phyloP scores from a whole-genome alignment of 495 filamentous ascomycete genomes.

The Podospora conica region DNA sequence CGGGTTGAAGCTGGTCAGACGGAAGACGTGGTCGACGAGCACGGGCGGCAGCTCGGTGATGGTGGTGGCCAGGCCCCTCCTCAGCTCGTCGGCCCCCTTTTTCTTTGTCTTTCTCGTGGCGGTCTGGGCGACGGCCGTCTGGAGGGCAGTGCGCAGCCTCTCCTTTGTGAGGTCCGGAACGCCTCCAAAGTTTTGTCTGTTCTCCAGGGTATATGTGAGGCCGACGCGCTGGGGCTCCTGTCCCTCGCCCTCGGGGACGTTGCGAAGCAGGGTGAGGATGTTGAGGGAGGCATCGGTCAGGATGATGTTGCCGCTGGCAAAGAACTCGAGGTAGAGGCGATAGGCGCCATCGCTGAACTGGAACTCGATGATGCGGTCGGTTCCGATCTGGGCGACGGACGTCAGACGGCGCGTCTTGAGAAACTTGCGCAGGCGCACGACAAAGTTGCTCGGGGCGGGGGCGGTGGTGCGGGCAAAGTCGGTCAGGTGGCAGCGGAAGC shows the following conservation, averaged over 20 bases:
- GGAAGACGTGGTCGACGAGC: slow-evolving; percentile 80
- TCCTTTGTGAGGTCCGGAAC: slow-evolving; percentile 67
- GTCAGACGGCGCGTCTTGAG: slow-evolving; percentile 84
- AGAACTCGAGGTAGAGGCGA: slow-evolving; percentile 88
- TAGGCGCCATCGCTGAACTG: slow-evolving; percentile 88
- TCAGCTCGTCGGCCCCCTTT: slow-evolving; percentile 64
- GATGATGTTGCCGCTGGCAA: slow-evolving; percentile 86
- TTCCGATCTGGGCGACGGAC: slow-evolving; percentile 75
- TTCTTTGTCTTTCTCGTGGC: slow-evolving; percentile 67
- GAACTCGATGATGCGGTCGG: slow-evolving; percentile 88
- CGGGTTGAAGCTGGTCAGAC: slow-evolving; percentile 59
- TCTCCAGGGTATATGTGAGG: slow-evolving; percentile 68
- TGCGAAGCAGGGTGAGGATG: slow-evolving; percentile 73
- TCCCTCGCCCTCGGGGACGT: slow-evolving; percentile 65
- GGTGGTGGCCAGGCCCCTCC: slow-evolving; percentile 70
- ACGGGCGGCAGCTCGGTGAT: slow-evolving; percentile 84
- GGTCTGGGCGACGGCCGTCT: slow-evolving; percentile 48
- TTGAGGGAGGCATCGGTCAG: slow-evolving; percentile 75
- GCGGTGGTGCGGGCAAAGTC: slow-evolving; percentile 81
- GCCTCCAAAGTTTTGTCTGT: slow-evolving; percentile 74
- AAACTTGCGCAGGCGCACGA: slow-evolving; percentile 74
- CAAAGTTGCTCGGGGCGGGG: slow-evolving; percentile 74
- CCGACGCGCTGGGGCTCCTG: slow-evolving; percentile 72
- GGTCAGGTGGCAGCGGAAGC: slow-evolving; percentile 93
- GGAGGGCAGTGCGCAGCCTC: slow-evolving; percentile 60